Evolutionary conservation across 2,329 filamentous ascomycete species (phyloP).

Genomic region (Trichoderma sp.): DNA sequence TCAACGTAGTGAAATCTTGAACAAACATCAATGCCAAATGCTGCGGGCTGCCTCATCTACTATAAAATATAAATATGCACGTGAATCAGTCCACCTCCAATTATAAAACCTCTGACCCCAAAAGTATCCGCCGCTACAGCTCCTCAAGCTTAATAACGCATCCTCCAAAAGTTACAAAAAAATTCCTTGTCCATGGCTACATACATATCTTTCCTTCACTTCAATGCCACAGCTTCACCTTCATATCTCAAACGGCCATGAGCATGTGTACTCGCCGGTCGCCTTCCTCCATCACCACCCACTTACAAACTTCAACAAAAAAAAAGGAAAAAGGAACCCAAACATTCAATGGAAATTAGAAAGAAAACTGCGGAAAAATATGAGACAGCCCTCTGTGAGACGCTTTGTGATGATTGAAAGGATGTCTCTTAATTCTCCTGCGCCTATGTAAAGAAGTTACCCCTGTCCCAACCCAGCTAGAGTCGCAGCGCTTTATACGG

Average conservation of each 20-base stretch:
- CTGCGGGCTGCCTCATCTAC: not conserved
- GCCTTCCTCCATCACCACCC: not conserved
- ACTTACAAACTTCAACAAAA: not conserved
- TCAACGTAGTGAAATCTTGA: not conserved
- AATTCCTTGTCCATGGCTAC: slow-evolving; percentile 13
- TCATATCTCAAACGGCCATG: not conserved
- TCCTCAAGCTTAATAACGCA: not conserved
- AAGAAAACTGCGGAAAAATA: not conserved
- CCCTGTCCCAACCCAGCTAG: slow-evolving; percentile 9
- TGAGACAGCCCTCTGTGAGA: not conserved
- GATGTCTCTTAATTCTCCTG: slow-evolving; percentile 18
- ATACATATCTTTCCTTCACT: not conserved
- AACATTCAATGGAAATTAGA: not conserved
- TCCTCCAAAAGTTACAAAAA: slow-evolving; percentile 31
- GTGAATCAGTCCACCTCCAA: slow-evolving; percentile 25
- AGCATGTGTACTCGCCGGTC: not conserved
- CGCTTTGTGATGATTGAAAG: not conserved
- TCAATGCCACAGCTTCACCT: not conserved
- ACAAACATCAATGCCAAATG: slow-evolving; percentile 2
- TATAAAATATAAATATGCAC: slow-evolving; percentile 7
- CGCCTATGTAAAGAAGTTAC: slow-evolving; percentile 8
- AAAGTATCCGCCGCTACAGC: not conserved
- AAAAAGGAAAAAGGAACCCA: not conserved
- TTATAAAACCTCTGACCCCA: slow-evolving; percentile 28
- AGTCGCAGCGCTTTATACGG: slow-evolving; percentile 14